Conservation (phyloP, 805 yeast genomes). For the Lachancea quebecensis region DNA sequence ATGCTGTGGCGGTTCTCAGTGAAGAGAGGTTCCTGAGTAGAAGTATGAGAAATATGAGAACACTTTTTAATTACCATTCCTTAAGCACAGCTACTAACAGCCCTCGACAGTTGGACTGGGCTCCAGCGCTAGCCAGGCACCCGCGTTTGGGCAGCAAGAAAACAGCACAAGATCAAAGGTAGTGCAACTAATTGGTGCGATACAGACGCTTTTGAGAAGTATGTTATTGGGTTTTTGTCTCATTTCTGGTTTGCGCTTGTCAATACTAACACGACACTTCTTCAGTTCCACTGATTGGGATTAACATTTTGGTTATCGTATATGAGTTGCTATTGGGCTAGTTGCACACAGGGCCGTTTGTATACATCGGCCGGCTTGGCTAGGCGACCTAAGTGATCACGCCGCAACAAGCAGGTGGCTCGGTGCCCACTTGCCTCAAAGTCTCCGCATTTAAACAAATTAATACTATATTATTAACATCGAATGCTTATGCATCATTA, state of each 20-base stretch:
- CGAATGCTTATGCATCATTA: conserved; percentile 1
- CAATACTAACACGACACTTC: background rate
- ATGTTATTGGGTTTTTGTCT: conserved; percentile 21
- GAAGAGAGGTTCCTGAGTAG: conserved; percentile 75
- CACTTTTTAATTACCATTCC: background rate
- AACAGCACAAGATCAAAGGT: conserved; percentile 50
- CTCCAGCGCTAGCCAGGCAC: conserved; percentile 31
- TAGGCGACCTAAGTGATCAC: no score
- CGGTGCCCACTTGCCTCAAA: background rate
- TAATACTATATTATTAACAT: conserved; percentile 3
- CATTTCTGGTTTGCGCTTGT: background rate
- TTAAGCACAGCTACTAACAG: background rate
- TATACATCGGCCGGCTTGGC: no score
- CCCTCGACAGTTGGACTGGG: conserved; percentile 39
- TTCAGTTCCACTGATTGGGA: conserved; percentile 59
- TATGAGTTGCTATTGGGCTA: conserved; percentile 68
- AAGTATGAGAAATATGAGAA: conserved; percentile 24
- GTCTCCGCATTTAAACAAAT: background rate
- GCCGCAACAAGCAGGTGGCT: no score
- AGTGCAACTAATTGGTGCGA: conserved; percentile 62
- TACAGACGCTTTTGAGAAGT: conserved; percentile 67
- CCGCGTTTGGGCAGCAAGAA: conserved; percentile 42
- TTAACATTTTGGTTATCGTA: conserved; percentile 57
- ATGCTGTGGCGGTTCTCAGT: conserved; percentile 70
- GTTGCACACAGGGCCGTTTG: conserved; percentile 1